A percentile compares a stretch with the other conserved stretches of the same genome.
phyloP scores from a whole-genome alignment of 257 asterid species.

The Ligustrum vulgare region DNA sequence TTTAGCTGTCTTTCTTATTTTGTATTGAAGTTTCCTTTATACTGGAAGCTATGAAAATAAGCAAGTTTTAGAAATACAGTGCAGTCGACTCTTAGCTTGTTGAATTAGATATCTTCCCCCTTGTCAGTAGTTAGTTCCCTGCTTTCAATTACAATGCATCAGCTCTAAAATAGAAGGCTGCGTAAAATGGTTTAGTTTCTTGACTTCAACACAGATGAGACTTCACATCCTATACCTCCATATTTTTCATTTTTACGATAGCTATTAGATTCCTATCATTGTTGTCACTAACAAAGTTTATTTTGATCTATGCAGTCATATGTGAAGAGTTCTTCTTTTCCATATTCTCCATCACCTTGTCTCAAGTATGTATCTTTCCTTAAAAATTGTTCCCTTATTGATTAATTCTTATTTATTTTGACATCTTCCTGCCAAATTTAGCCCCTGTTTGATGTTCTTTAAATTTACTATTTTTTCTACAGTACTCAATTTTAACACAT shows the following conservation, averaged over 20 bases:
- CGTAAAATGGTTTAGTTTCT: not conserved
- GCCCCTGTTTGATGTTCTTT: too few relatives aligned
- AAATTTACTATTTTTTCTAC: too few relatives aligned
- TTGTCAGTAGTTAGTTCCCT: conserved; percentile 1
- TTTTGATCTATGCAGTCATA: conserved; percentile 56
- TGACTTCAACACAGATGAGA: conserved; percentile 7
- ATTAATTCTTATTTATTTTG: not conserved
- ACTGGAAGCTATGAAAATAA: not conserved
- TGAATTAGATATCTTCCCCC: not conserved
- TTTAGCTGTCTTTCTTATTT: not conserved
- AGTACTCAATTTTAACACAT: too few relatives aligned
- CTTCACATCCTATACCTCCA: not conserved
- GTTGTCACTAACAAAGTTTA: conserved; percentile 5
- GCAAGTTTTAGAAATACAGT: not conserved
- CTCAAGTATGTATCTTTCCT: conserved; percentile 56
- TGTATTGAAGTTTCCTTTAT: not conserved
- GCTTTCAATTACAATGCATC: not conserved
- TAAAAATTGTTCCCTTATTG: conserved; percentile 8
- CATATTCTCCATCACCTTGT: conserved; percentile 83
- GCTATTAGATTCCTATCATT: not conserved
- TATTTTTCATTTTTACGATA: not conserved
- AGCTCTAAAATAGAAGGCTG: not conserved
- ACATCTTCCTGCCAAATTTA: not conserved
- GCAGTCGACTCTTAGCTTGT: not conserved
- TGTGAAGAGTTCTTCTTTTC: conserved; percentile 67